Evolutionary conservation across 2,329 filamentous ascomycete genomes (phyloP), one percentile per base, ranked within the genome.

Genomic region (Aspergillus latus): DNA sequence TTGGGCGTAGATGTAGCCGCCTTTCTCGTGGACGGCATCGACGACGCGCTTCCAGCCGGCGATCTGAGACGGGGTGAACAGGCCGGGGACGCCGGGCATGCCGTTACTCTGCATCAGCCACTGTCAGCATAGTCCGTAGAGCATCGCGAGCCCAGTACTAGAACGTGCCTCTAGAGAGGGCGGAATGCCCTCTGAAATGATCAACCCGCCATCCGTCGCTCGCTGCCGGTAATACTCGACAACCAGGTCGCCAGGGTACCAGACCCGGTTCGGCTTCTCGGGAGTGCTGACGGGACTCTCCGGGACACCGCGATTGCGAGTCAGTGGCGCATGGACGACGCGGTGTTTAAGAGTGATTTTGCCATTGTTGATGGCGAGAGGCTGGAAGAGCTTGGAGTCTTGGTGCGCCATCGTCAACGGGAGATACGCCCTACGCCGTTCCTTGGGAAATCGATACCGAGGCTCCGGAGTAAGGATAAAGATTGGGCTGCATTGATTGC

Each of bases 291-390:
- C 63, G 10, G 70, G 59, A 9, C 73, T 74, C 37, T 76, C 51
- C 3, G 81, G 80, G 5, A 76, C 77, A 15, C 79, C 79, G 28
- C 82, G 76, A 62, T 80, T 80, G 15, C 82, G 77, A 4, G 82
- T 84, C 54, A 84, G 66, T 2, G 83, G 79, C 1, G 81, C 78
- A 61, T 80, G 66, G 44, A 81, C 72, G 26, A 84, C 69, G 51
- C 82, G 78, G 62, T 84, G 81, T 48, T 76, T 72, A 32, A 85
- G 76, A 8, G 68, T 68, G 43, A 80, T 73, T 43, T 76, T 76
- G 58, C 81, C 76, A 66, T 78, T 77, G 57, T 77, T 73, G 47
- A 80, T 72, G 30, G 70, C 63, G 53, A 80, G 62, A 5, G 78
- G 76, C 52, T 69, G 65, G 61, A 80, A 81, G 37, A 80, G 73